These are phyloP conservation scores for Lipomyces starkeyi DNA, from an alignment of 805 yeast genomes.

Conservation along the genomic window DNA sequence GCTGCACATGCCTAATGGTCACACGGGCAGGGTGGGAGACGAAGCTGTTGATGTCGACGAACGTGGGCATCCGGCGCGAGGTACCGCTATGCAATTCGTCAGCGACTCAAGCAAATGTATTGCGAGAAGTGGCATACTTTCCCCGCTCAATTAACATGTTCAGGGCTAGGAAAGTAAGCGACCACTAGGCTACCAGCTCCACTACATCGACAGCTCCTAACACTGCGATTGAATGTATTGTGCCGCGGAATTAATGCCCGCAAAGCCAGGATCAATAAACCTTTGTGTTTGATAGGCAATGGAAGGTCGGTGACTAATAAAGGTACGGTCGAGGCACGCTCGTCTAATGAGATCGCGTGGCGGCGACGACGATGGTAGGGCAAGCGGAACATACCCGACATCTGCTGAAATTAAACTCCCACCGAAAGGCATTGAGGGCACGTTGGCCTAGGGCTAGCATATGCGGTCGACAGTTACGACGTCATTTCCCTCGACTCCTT, in stretches of 20 bases:
- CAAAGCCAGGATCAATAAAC: neutral
- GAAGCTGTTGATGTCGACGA: conserved; percentile 28
- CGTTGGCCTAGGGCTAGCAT: neutral
- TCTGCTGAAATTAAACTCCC: neutral
- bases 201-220: neutral
- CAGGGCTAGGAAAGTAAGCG: neutral
- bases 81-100: conserved; percentile 42
- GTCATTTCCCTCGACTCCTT: neutral
- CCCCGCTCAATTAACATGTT: conserved; percentile 22
- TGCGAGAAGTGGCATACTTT: conserved; percentile 11
- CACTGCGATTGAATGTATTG: neutral
- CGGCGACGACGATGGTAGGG: neutral
- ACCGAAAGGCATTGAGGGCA: neutral
- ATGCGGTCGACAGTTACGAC: neutral
- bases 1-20: conserved; percentile 70
- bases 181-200: neutral
- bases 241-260: neutral
- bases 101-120: neutral
- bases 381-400: neutral
- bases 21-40: conserved; percentile 39
- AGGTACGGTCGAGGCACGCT: neutral
- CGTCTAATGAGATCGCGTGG: neutral
- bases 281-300: neutral
- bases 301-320: neutral
- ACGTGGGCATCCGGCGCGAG: conserved; percentile 26